A percentile compares a stretch with the other conserved stretches of the same genome.
These are phyloP conservation scores for Odontarrhena argentea DNA, from an alignment of 345 rosid species.

Conservation along the genomic window DNA sequence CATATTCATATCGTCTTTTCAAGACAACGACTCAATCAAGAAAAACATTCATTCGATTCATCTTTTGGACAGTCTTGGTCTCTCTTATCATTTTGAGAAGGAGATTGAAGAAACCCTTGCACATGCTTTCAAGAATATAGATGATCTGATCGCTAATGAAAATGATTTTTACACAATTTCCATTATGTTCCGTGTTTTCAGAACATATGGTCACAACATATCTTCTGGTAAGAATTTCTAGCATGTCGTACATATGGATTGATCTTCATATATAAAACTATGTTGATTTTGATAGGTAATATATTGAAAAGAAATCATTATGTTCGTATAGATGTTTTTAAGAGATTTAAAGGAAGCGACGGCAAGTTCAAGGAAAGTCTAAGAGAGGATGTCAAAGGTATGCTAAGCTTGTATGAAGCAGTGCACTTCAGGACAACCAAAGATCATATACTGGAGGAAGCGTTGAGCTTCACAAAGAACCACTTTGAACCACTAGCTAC, in stretches of 20 bases:
- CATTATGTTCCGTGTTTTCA: slow-evolving; percentile 11
- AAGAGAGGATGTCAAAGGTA: slow-evolving; percentile 36
- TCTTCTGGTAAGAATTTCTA: slow-evolving; percentile 2
- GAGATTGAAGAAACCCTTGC: slow-evolving; percentile 14
- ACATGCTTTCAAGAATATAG: slow-evolving; percentile 9
- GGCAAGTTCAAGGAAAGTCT: slow-evolving; percentile 28
- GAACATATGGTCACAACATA: slow-evolving; percentile 14
- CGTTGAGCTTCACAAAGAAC: slow-evolving; percentile 8
- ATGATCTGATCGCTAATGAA: slow-evolving; percentile 4
- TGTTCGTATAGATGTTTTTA: slow-evolving; percentile 42
- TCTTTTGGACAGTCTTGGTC: slow-evolving; percentile 1
- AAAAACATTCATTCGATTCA: background rate
- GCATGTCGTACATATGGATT: background rate
- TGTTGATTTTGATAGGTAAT: no score
- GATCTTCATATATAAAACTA: background rate
- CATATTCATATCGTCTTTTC: background rate
- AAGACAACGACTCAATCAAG: background rate
- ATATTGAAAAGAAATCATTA: no score
- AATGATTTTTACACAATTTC: slow-evolving; percentile 18
- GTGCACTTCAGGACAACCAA: slow-evolving; percentile 30
- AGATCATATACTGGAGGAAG: slow-evolving; percentile 45
- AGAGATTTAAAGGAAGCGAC: slow-evolving; percentile 30
- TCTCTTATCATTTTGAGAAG: slow-evolving; percentile 24
- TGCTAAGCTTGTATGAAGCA: slow-evolving; percentile 49
- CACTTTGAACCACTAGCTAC: slow-evolving; percentile 12